phyloP scores from a whole-genome alignment of 495 filamentous ascomycete species.

The Neurospora discreta region DNA sequence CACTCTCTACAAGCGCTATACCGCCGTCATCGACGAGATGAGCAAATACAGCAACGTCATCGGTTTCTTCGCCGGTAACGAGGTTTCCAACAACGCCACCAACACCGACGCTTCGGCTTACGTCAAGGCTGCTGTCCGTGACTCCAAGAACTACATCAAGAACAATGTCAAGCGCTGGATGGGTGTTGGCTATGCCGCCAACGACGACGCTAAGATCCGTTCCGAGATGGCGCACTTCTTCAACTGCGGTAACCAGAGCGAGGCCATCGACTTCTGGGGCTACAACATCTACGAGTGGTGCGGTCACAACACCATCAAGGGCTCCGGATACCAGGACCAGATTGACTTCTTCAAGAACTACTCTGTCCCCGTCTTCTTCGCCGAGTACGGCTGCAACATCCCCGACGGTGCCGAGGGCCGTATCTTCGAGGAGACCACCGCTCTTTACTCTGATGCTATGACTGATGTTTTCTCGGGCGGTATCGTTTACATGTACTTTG shows the following conservation, averaged over 20 bases:
- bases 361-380: slow-evolving; percentile 90
- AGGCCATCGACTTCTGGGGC: slow-evolving; percentile 88
- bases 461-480: slow-evolving; percentile 78
- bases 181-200: slow-evolving; percentile 90
- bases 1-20: slow-evolving; percentile 67
- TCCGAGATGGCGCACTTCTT: slow-evolving; percentile 75
- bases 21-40: slow-evolving; percentile 69
- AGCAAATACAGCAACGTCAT: slow-evolving; percentile 73
- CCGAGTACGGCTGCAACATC: slow-evolving; percentile 91
- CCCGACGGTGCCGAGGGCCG: slow-evolving; percentile 50
- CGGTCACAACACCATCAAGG: slow-evolving; percentile 58
- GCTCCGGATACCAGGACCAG: slow-evolving; percentile 68
- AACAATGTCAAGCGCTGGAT: slow-evolving; percentile 63
- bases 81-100: slow-evolving; percentile 74
- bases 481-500: slow-evolving; percentile 96
- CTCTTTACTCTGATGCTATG: slow-evolving; percentile 76
- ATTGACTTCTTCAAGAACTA: slow-evolving; percentile 78
- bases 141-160: slow-evolving; percentile 88
- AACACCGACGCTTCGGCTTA: slow-evolving; percentile 83
- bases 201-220: slow-evolving; percentile 77
- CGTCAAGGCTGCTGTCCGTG: slow-evolving; percentile 92
- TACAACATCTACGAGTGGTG: slow-evolving; percentile 99
- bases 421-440: slow-evolving; percentile 73
- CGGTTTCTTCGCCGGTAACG: slow-evolving; percentile 96
- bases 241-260: slow-evolving; percentile 61